Base-by-base conservation (phyloP, 345 rosid species). In the Rhodamnia rubescens region DNA sequence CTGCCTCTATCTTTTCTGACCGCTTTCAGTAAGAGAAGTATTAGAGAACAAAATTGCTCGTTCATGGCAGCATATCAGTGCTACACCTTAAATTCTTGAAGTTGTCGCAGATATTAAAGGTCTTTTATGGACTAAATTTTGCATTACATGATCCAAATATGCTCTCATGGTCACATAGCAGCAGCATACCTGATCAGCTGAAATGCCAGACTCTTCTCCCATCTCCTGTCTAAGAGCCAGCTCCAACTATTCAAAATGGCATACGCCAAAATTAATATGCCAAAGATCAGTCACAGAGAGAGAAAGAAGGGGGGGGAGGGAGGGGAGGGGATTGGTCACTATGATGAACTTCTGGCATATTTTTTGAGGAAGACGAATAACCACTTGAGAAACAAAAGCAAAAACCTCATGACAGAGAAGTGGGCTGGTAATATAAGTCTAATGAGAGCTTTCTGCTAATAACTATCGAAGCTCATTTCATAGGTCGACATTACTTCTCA, bases 191-290 rank as follows among this genome's bases (percentile, higher is more conserved):
- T 92, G 95, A 83, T 92, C 91, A 86, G 87, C 90, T 81, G 91
- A 87, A 86, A 83, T 58, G 85, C 87, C 90, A 47, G 92, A 87
- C 83, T 86, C 88, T 84, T 91, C 95, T 88, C 93, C 95, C 81
- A 89, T 87, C 88, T 91, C 92, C 47, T 89, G 93, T 86, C 93
- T 89, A 82, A 96, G 91, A 87, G 93, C 91, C 81, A 97, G 88
- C 90, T 96, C 98, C 86, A 97, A 90, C 99, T 97, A 95, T 87
- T 88, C 52, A 85, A 64, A 44, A 85, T 85, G 80, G 87, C 59
- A 1, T 51, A 82, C 6, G 0, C 53, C 56, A 82, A 54, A 52
- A 29, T 64, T 32, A 32, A 64, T 32, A 69, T 69, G 47, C 80
- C 78, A 32, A 36, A 24, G 10, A 32, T 64, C 64, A 57, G 64